Evolutionary conservation across 176 grass and related monocot species (phyloP).

Genomic region (Themeda triandra): DNA sequence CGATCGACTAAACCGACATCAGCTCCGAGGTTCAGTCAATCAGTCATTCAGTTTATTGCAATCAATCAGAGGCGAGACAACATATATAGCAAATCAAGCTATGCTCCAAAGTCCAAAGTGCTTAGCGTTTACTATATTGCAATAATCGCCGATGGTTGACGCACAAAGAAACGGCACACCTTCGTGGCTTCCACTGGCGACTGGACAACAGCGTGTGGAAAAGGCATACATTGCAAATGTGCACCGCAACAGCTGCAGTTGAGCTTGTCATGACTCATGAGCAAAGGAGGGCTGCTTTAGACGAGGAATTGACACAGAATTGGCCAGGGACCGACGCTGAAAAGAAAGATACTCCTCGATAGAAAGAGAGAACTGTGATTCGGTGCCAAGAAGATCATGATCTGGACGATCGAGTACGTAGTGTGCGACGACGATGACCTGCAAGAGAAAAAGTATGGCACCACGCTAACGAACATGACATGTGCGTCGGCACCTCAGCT

Average conservation of each 20-base stretch:
- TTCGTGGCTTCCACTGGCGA: neutral
- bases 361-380: neutral
- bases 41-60: neutral
- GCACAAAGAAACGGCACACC: neutral
- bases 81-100: neutral
- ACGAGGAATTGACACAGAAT: neutral
- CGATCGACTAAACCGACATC: no score
- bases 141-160: neutral
- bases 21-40: neutral
- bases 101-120: neutral
- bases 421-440: neutral
- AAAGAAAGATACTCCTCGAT: neutral
- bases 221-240: no score
- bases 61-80: neutral
- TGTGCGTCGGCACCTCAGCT: neutral
- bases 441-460: neutral
- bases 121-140: no score
- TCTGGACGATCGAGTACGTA: neutral
- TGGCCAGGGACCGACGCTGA: neutral
- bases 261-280: neutral
- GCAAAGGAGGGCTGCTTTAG: neutral
- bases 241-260: neutral
- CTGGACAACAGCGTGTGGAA: neutral
- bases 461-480: neutral
- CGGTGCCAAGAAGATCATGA: neutral